A percentile compares a stretch with the other conserved stretches of the same genome.
Conservation (phyloP, 202 grass and related monocot genomes). For the Setaria viridis region DNA sequence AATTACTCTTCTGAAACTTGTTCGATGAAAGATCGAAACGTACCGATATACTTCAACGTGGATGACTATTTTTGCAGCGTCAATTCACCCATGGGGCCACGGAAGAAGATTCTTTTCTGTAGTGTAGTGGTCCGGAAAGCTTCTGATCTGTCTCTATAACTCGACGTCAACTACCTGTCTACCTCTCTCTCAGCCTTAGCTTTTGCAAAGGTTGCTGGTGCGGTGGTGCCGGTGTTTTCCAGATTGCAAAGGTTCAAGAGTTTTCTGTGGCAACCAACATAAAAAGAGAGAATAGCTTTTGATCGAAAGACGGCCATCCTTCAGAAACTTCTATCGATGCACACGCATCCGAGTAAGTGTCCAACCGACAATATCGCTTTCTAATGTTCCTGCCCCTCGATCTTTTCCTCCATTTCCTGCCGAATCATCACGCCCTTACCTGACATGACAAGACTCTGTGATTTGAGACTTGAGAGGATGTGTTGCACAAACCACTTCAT, state of each 20-base stretch:
- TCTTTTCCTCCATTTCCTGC: background rate
- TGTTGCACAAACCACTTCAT: background rate
- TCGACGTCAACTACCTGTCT: background rate
- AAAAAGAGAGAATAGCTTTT: background rate
- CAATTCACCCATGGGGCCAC: background rate
- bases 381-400: background rate
- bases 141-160: background rate
- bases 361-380: conserved; percentile 33
- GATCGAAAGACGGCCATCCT: background rate
- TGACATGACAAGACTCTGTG: background rate
- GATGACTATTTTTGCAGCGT: background rate
- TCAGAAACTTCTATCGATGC: conserved; percentile 5
- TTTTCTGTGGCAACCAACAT: background rate
- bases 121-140: background rate
- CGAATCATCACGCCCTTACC: background rate
- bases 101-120: background rate
- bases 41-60: background rate
- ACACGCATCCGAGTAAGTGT: background rate
- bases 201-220: background rate
- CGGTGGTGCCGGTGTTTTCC: background rate
- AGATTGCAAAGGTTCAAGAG: background rate
- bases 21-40: background rate
- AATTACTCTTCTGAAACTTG: background rate
- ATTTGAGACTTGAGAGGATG: background rate
- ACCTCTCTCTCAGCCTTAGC: background rate